Base-by-base conservation (phyloP, 768 basidiomycete genomes). In the Termitomyces sp. region DNA sequence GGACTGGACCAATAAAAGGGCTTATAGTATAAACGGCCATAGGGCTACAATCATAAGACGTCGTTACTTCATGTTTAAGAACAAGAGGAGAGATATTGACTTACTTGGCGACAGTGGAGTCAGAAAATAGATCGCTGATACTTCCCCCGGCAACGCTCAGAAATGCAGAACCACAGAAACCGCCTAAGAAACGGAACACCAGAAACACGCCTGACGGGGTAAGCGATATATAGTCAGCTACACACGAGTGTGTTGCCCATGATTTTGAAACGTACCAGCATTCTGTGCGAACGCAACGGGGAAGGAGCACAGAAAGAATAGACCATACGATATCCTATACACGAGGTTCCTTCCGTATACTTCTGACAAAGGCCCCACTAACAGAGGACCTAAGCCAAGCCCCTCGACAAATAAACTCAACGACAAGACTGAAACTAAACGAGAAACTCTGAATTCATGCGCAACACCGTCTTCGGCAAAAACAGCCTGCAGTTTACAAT, bases 221-320 rank as follows among this genome's bases (percentile, higher is more conserved):
- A n/a, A 12, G 10, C 28, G 40, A 50, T 11, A 30, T 31, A 10
- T 8, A 14, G 41, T 47, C 42, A 47, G 47, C 54, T 45, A 4
- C 17, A 1, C 9, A 40, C 35, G 44, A 33, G 33, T 26, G 11
- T 23, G 5, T 54, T 11, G 45, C 37, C 31, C 46, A 7, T 14
- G 31, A 15, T 12, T 15, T 28, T 31, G 10, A 50, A 50, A 71
- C 80, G 47, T 50, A 85, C 85, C 77, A 23, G 83, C 77, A 61
- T 89, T 75, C 3, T 82, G 84, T 1, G 87, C 79, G 58, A 93
- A 91, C 1, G 88, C 86, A 6, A 89, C 83, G 0, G 88, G 86
- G 63, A 85, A 86, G 19, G 84, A 82, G 54, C 87, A 78, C 1
- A 80, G 63, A 62, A 88, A 82, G 66, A 89, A 85, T 5, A 82